Conservation (phyloP, 441 rosid genomes). For the Arabidopsis lyrata region DNA sequence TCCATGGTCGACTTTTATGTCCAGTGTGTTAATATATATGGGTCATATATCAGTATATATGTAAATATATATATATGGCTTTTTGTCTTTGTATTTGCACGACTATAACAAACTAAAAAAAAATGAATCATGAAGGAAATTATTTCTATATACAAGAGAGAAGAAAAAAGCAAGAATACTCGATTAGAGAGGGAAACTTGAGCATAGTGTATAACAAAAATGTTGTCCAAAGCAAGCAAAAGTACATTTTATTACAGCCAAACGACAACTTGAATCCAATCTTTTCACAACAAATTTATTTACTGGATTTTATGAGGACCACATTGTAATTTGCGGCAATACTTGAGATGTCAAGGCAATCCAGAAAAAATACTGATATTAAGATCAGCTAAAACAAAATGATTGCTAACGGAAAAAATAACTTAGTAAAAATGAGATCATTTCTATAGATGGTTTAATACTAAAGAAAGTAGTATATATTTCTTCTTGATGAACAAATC, state of each 20-base stretch:
- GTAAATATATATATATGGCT: neutral
- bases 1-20: slow-evolving; percentile 22
- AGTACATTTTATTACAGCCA: slow-evolving; percentile 23
- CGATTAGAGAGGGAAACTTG: slow-evolving; percentile 19
- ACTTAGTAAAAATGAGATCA: neutral
- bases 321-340: neutral
- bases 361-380: too few species aligned
- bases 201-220: slow-evolving; percentile 15
- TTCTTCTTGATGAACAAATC: too few species aligned
- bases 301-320: slow-evolving; percentile 1
- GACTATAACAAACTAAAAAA: slow-evolving; percentile 2
- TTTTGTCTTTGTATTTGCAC: neutral
- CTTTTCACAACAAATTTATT: slow-evolving; percentile 1
- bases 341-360: too few species aligned
- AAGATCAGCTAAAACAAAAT: too few species aligned
- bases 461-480: too few species aligned
- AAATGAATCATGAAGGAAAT: slow-evolving; percentile 4
- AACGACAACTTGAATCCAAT: slow-evolving; percentile 22
- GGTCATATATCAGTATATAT: neutral
- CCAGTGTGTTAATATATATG: too few species aligned
- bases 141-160: slow-evolving; percentile 6
- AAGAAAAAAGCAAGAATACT: slow-evolving; percentile 7
- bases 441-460: too few species aligned
- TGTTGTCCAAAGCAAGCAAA: slow-evolving; percentile 31
- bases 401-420: too few species aligned